Conservation (phyloP, 352 stramenopile genomes). For the Achlya hypogyna region DNA sequence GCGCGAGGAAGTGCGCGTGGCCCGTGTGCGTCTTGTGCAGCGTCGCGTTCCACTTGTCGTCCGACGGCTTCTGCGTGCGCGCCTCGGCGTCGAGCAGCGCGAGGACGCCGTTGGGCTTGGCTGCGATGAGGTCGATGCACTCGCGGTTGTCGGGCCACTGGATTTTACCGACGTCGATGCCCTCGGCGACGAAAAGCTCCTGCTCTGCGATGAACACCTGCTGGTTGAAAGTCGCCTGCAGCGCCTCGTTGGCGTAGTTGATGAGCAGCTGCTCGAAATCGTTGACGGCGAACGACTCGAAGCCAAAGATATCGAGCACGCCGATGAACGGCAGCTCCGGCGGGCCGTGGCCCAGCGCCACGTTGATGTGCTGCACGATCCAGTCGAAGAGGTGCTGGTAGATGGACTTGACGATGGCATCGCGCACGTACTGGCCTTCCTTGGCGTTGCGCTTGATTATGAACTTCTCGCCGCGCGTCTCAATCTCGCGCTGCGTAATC, state of each 20-base stretch:
- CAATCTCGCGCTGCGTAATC: slow-evolving; percentile 75
- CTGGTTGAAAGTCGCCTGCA: slow-evolving; percentile 86
- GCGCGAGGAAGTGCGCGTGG: slow-evolving; percentile 60
- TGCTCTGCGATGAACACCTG: slow-evolving; percentile 84
- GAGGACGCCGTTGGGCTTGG: slow-evolving; percentile 74
- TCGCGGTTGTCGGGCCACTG: slow-evolving; percentile 76
- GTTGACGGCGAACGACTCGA: slow-evolving; percentile 94
- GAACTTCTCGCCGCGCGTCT: slow-evolving; percentile 69
- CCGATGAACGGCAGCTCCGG: slow-evolving; percentile 82
- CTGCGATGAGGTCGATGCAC: slow-evolving; percentile 76
- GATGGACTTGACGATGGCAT: slow-evolving; percentile 91
- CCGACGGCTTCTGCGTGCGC: slow-evolving; percentile 65
- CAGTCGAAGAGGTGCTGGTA: slow-evolving; percentile 87
- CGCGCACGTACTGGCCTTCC: slow-evolving; percentile 74
- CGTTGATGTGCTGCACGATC: slow-evolving; percentile 78
- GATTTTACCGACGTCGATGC: slow-evolving; percentile 77
- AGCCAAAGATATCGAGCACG: slow-evolving; percentile 96
- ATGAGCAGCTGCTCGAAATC: slow-evolving; percentile 86
- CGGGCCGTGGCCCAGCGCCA: slow-evolving; percentile 66
- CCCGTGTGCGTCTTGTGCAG: slow-evolving; percentile 70
- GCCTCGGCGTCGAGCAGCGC: slow-evolving; percentile 71
- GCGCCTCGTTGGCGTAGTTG: slow-evolving; percentile 85
- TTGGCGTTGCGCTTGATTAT: slow-evolving; percentile 68
- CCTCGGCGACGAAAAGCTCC: slow-evolving; percentile 68
- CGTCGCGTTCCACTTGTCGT: slow-evolving; percentile 79